Conservation (phyloP, 1,139 yeast species). For the Suhomyces yuchorum region DNA sequence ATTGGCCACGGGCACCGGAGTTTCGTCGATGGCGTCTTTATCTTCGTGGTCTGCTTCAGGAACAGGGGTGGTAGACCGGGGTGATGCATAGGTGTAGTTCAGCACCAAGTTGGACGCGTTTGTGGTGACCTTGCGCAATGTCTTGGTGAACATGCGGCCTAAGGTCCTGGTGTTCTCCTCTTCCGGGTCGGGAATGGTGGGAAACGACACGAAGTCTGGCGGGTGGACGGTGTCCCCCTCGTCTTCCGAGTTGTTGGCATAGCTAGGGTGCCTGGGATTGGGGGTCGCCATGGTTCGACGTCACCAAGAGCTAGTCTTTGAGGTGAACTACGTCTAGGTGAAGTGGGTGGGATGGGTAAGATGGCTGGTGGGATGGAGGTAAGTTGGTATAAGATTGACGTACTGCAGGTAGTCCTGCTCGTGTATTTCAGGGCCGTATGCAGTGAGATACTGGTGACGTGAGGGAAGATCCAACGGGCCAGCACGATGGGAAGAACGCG, state of each 20-base stretch:
- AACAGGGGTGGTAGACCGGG: constrained; percentile 7
- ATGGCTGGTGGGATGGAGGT: constrained; percentile 3
- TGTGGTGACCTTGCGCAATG: constrained; percentile 48
- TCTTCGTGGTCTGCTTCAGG: constrained; percentile 5
- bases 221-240: constrained; percentile 14
- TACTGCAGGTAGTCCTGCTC: constrained; percentile 3
- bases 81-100: constrained; percentile 26
- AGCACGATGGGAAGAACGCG: too few species aligned
- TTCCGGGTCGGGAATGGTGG: constrained; percentile 50
- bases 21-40: constrained; percentile 8
- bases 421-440: background rate
- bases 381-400: background rate
- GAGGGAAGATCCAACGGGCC: background rate
- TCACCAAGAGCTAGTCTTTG: background rate
- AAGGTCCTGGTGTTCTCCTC: constrained; percentile 34
- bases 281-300: constrained; percentile 4
- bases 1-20: constrained; percentile 5
- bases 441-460: background rate
- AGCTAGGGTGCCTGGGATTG: constrained; percentile 5
- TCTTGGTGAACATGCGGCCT: constrained; percentile 38
- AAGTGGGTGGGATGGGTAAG: background rate
- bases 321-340: background rate
- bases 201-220: constrained; percentile 47
- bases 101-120: constrained; percentile 46
- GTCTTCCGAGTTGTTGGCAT: constrained; percentile 21